Evolutionary conservation across 805 yeast species (phyloP).

Genomic region (Candida sithepensis): DNA sequence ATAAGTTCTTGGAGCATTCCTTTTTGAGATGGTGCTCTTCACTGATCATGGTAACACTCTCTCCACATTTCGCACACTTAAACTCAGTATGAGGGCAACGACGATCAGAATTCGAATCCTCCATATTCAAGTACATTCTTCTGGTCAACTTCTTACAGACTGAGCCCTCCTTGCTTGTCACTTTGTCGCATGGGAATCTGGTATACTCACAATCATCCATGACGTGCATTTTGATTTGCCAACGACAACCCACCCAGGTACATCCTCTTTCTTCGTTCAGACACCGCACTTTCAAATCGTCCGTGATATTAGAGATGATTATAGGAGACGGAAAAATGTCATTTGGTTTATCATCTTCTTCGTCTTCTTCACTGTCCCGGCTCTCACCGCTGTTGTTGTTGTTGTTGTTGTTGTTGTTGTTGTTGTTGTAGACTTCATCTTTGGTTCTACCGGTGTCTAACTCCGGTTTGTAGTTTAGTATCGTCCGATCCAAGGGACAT

Average conservation of each 20-base stretch:
- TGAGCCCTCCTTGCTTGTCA: constrained; percentile 6
- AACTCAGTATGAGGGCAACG: constrained; percentile 38
- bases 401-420: constrained; percentile 1
- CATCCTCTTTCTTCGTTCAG: constrained; percentile 53
- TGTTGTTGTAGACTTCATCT: not conserved
- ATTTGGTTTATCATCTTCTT: constrained; percentile 9
- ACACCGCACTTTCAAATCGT: constrained; percentile 57
- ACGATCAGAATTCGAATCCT: not conserved
- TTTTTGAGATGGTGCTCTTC: constrained; percentile 34
- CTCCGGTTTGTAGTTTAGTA: constrained; percentile 29
- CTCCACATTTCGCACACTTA: constrained; percentile 37
- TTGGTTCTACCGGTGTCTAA: not conserved
- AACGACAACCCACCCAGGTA: constrained; percentile 51
- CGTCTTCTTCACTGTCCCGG: constrained; percentile 1
- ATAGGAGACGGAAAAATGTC: constrained; percentile 52
- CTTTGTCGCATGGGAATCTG: constrained; percentile 33
- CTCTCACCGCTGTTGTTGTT: constrained; percentile 1
- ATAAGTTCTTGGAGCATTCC: constrained; percentile 39
- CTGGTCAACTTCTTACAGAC: constrained; percentile 20
- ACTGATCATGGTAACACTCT: constrained; percentile 27
- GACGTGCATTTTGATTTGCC: constrained; percentile 54
- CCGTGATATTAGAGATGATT: constrained; percentile 54
- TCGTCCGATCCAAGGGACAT: constrained; percentile 63
- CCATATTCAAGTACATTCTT: constrained; percentile 12
- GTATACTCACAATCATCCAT: constrained; percentile 36